These are phyloP conservation scores for Ophiostoma ulmi DNA, from an alignment of 2,329 filamentous ascomycete species.

Conservation along the genomic window DNA sequence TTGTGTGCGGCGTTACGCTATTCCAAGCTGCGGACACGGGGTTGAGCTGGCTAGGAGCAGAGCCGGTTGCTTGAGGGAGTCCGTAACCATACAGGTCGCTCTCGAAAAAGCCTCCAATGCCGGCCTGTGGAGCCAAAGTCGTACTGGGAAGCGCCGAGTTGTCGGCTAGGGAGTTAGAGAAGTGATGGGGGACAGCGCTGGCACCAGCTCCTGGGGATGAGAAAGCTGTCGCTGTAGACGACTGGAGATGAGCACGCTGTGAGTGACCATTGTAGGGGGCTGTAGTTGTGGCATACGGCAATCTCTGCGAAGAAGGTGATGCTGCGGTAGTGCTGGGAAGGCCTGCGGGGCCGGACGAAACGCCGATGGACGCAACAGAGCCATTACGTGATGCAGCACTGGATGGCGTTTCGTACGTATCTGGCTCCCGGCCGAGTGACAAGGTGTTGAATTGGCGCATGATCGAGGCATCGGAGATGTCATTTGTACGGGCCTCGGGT, in stretches of 20 bases:
- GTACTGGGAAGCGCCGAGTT: neutral
- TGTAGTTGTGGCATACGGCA: slow-evolving; percentile 29
- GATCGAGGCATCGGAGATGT: neutral
- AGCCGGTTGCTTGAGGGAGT: neutral
- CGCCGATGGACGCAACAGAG: neutral
- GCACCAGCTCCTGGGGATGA: slow-evolving; percentile 17
- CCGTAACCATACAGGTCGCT: slow-evolving; percentile 7
- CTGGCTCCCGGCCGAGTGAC: neutral
- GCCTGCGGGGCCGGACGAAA: neutral
- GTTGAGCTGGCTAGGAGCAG: slow-evolving; percentile 43
- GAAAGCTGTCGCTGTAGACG: slow-evolving; percentile 20
- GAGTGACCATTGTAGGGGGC: slow-evolving; percentile 43
- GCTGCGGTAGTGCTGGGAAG: neutral
- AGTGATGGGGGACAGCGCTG: slow-evolving; percentile 19
- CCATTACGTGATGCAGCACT: neutral
- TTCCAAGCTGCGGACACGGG: slow-evolving; percentile 45
- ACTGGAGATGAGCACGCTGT: slow-evolving; percentile 42
- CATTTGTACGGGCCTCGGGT: neutral
- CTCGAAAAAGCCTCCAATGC: neutral
- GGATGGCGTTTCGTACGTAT: neutral
- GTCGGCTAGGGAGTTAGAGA: slow-evolving; percentile 19
- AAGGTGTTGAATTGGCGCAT: neutral
- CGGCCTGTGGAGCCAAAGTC: neutral
- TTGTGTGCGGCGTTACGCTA: slow-evolving; percentile 27
- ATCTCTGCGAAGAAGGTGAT: neutral